A percentile compares a stretch with the other conserved stretches of the same genome.
These are phyloP conservation scores for Exophiala calicioides DNA, from an alignment of 2,329 filamentous ascomycete species.

Conservation along the genomic window DNA sequence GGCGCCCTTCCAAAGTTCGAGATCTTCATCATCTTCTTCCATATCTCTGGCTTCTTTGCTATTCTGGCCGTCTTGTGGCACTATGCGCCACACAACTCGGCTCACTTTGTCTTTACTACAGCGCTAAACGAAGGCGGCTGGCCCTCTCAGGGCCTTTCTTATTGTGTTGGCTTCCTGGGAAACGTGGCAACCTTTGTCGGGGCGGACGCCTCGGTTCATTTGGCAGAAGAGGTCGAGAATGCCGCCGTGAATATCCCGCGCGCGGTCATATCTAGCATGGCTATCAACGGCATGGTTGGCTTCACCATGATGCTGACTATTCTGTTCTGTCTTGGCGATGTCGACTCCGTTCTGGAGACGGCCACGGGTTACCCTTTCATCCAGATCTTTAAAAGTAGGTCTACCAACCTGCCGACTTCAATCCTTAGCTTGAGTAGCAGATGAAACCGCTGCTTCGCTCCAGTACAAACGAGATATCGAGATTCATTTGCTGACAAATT, in stretches of 20 bases:
- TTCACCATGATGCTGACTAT: constrained; percentile 40
- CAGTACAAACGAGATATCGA: too few species aligned
- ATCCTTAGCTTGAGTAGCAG: too few species aligned
- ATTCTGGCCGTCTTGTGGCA: constrained; percentile 41
- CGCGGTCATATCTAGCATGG: constrained; percentile 32
- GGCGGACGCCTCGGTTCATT: constrained; percentile 33
- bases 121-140: constrained; percentile 38
- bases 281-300: constrained; percentile 38
- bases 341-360: constrained; percentile 35
- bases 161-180: constrained; percentile 39
- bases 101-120: constrained; percentile 37
- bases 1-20: constrained; percentile 45
- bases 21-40: constrained; percentile 44
- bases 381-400: constrained; percentile 33
- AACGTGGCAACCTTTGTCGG: constrained; percentile 39
- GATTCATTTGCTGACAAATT: too few species aligned
- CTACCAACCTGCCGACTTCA: too few species aligned
- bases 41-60: constrained; percentile 51
- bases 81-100: constrained; percentile 34
- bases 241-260: constrained; percentile 34
- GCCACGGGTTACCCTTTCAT: constrained; percentile 38
- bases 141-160: constrained; percentile 38
- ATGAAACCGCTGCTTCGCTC: too few species aligned
- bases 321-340: constrained; percentile 38
- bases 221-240: constrained; percentile 35